Evolutionary conservation across 2,329 filamentous ascomycete species (phyloP).

Genomic region (Penicillium vulpinum): DNA sequence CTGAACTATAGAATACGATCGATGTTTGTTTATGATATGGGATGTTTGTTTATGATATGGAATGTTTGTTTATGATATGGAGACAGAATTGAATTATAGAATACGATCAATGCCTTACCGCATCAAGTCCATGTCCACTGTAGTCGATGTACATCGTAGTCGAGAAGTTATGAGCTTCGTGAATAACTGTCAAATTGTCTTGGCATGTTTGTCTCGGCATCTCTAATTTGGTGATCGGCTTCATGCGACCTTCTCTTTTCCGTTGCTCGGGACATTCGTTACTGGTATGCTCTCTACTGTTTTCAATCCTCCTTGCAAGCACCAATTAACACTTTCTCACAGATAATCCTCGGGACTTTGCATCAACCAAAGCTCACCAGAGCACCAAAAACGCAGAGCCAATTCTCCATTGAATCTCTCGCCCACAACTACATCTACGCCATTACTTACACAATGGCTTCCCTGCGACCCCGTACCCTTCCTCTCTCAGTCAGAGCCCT

Average conservation of each 20-base stretch:
- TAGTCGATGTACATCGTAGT: neutral
- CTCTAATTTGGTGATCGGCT: constrained; percentile 15
- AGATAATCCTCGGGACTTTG: neutral
- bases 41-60: too few relatives aligned
- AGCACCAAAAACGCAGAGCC: neutral
- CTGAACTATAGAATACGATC: neutral
- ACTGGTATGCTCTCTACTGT: constrained; percentile 2
- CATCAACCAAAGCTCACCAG: neutral
- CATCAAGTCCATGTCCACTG: neutral
- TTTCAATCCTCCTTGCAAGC: neutral
- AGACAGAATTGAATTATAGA: neutral
- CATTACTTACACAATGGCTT: constrained; percentile 13
- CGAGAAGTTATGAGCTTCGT: neutral
- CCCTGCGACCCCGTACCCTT: constrained; percentile 5
- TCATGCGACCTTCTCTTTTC: constrained; percentile 15
- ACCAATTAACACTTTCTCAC: neutral
- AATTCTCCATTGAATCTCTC: neutral
- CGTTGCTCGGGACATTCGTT: constrained; percentile 6
- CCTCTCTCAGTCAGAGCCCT: constrained; percentile 12
- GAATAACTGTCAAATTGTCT: constrained; percentile 1
- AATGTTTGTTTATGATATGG: too few relatives aligned
- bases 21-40: too few relatives aligned
- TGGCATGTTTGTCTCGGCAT: constrained; percentile 21
- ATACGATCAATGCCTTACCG: neutral
- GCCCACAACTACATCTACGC: neutral